Evolutionary conservation across 495 filamentous ascomycete genomes (phyloP), one percentile per base, ranked within the genome.

Genomic region (Penicilliopsis zonata): DNA sequence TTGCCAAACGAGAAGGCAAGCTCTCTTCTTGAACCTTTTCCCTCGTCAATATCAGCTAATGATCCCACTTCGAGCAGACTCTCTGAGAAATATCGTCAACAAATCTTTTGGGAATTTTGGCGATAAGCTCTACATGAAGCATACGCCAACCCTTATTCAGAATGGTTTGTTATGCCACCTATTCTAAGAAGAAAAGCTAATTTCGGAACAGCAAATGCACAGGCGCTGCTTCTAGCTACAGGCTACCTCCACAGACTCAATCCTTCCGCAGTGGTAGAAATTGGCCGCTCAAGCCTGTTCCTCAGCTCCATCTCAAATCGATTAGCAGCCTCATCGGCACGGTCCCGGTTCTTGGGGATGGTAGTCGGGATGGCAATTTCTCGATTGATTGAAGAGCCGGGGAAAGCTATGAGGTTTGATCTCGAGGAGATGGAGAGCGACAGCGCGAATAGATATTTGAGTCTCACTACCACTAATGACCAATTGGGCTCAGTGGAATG

Each of bases 291-390:
- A 9, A 71, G 80, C 17, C 33, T 56, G 2, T 90, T 86, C 53
- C 62, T 88, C 4, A 82, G 70, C 40, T 69, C 74, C 17, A 72
- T 96, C 17, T 94, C 90, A 0, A 95, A 94, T 44, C 73, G 87
- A 24, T 62, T 99, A n/a, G 72, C 72, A 8, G 68, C 82, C 16
- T 73, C 83, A 13, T 85, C 87, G 28, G 62, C 63, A 9, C 68
- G 76, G 34, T 78, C 82, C 31, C 72, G 90, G 3, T 82, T 87
- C 34, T 65, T 99, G 3, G 92, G 90, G 0, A 94, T 99, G 82
- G 62, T 83, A 4, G 74, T 94, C 27, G 90, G 82, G 2, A 86
- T 80, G 30, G 72, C 76, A 0, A 70, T 96, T 9, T 94, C 86
- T 0, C 62, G 69, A 13, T 65, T 99, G 1, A 73, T 90, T 4